Evolutionary conservation across 768 basidiomycete genomes (phyloP), one percentile per base, ranked within the genome.

Genomic region (Xerocomus potaroensis): DNA sequence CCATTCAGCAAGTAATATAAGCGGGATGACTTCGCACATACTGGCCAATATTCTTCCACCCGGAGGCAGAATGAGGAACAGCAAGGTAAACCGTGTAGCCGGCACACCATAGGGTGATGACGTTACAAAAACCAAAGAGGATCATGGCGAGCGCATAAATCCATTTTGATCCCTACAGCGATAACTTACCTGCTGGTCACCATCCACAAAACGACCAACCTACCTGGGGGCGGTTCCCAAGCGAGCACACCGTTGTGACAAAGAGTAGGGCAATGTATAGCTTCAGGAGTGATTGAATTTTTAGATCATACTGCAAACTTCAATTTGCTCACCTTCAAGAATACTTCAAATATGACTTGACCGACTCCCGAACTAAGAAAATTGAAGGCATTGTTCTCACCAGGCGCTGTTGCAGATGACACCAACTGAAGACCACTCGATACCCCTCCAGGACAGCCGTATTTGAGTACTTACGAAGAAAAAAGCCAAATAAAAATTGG

Each of bases 401-500:
- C 59, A 38, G 74, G 66, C 14, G 74, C 63, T 3, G 89, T 91
- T 5, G 91, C 90, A 2, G 89, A 87, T 23, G 81, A 81, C 45
- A 92, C 84, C 48, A 95, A 71, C 86, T 91, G 68, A 59, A 55
- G 56, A 57, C 55, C 1, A 40, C 35, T 50, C 59, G 57, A 40
- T 66, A 30, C 36, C 50, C 41, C n/a, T 40, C 5, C 50, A 18
- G 58, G 41, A 23, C 53, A 24, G 37, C 60, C 59, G 1, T 47
- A 41, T 14, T 57, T 23, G n/a, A 49, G 38, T 15, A 74, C 87
- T 69, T 57, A 90, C 87, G 68, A 93, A 94, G 78, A 88, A 94
- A 74, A 94, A 93, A 33, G 91, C 88, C 42, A 95, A 75, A 64
- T 91, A 96, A 70, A 92, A 96, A 65, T 94, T 95, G 26, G 90